A percentile compares a stretch with the other conserved stretches of the same genome.
These are phyloP conservation scores for Cryptococcus hybrid DNA, from an alignment of 1,284 basidiomycete species.

Conservation along the genomic window DNA sequence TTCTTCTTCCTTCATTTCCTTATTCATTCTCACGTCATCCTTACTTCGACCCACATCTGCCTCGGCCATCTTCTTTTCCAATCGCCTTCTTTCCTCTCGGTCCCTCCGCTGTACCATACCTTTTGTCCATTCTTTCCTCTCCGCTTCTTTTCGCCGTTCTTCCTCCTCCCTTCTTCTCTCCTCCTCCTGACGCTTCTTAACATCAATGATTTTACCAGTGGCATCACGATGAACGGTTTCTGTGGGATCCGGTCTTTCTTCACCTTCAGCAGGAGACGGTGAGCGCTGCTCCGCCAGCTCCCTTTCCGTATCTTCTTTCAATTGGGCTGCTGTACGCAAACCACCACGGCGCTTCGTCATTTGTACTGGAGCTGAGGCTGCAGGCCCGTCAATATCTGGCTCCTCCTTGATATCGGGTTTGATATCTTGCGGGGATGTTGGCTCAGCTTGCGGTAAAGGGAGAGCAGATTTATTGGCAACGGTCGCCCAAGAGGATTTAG, in stretches of 20 bases:
- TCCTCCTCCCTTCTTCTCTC: constrained; percentile 71
- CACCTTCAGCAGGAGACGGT: constrained; percentile 53
- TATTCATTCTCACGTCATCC: constrained; percentile 83
- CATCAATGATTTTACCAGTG: constrained; percentile 82
- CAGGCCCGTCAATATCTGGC: constrained; percentile 13
- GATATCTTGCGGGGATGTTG: constrained; percentile 6
- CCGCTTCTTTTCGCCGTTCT: constrained; percentile 74
- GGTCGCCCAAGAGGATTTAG: constrained; percentile 38
- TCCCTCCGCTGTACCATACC: constrained; percentile 85
- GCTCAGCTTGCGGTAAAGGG: constrained; percentile 4
- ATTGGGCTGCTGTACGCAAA: constrained; percentile 62
- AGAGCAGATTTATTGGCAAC: constrained; percentile 27
- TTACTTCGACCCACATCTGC: constrained; percentile 65
- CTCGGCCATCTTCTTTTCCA: constrained; percentile 63
- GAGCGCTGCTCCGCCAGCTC: constrained; percentile 43
- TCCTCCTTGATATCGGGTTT: constrained; percentile 7
- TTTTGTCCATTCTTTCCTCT: constrained; percentile 96
- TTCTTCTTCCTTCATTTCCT: constrained; percentile 71
- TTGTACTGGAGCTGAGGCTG: constrained; percentile 32
- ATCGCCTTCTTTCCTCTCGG: constrained; percentile 60
- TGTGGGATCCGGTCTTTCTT: constrained; percentile 63
- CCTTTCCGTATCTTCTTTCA: constrained; percentile 56
- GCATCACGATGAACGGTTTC: constrained; percentile 95
- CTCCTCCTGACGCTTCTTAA: constrained; percentile 76
- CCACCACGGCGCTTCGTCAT: constrained; percentile 61